phyloP scores from a whole-genome alignment of 495 filamentous ascomycete species.

The Aspergillus saccharolyticus region DNA sequence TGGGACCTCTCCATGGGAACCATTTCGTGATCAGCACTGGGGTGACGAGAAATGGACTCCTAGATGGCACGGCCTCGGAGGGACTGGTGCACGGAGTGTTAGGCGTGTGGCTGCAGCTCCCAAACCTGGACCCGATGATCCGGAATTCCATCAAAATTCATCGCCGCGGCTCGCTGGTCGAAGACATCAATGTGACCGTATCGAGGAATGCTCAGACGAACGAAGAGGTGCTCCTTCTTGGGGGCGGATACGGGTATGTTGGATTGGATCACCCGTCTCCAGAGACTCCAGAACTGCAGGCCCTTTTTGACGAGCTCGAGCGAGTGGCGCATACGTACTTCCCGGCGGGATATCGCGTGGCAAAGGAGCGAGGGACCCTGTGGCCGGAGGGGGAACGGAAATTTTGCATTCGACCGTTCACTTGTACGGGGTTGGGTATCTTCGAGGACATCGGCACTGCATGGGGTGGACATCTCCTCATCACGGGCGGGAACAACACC shows the following conservation, averaged over 20 bases:
- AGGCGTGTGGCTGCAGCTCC: neutral
- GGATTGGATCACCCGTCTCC: constrained; percentile 1
- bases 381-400: neutral
- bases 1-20: neutral
- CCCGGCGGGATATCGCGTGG: too few relatives aligned
- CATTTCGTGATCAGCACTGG: neutral
- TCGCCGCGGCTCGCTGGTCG: neutral
- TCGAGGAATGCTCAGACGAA: neutral
- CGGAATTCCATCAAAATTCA: constrained; percentile 4
- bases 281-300: constrained; percentile 9
- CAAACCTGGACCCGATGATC: neutral
- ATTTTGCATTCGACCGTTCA: constrained; percentile 6
- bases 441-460: neutral
- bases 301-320: constrained; percentile 8
- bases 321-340: too few relatives aligned
- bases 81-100: neutral
- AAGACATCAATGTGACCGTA: constrained; percentile 7
- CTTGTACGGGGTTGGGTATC: neutral
- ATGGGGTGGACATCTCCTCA: neutral
- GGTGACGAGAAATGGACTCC: neutral
- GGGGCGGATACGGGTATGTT: constrained; percentile 5
- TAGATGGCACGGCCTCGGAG: constrained; percentile 1
- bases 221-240: neutral
- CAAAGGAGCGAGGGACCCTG: constrained; percentile 6
- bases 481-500: constrained; percentile 7